Base-by-base conservation (phyloP, 306 rosid genomes). In the Rubus idaeus region DNA sequence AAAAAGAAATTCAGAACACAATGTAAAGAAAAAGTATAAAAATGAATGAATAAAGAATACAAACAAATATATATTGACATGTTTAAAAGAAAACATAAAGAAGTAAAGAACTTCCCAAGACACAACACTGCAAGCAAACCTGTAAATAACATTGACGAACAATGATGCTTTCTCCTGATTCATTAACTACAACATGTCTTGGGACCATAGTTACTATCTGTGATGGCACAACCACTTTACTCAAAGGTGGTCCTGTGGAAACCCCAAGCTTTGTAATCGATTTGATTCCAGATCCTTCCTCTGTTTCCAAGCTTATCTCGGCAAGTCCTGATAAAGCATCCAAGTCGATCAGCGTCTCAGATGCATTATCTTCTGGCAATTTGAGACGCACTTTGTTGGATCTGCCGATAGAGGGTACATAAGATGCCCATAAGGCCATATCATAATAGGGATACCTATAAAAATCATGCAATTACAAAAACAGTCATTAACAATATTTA, bases 321-420 rank as follows among this genome's bases (percentile, higher is more conserved):
- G 97, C 77, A 72, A 95, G 92, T 80, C 98, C 98, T 57, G 98
- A 88, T 76, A 95, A 83, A 76, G 97, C 85, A 81, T 90, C 93
- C 84, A 95, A 85, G 85, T 95, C 97, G 35, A 94, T 80, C 61
- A 79, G 77, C 35, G 88, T 82, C 84, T 90, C 93, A 14, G 96
- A 88, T 87, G 83, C 85, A 88, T 78, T 81, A 84, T 88, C 90
- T 78, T 89, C 87, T 55, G 82, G 69, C 81, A 89, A 79, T 72
- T 85, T 85, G 84, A 95, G 77, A 79, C 85, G 75, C 86, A 95
- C 88, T 70, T 80, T 90, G 84, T 88, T 89, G 69, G 91, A 82
- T 87, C 98, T 93, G 85, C 73, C 80, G 84, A 81, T 44, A 83
- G 7, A 40, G 60, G 47, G 46, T 51, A 58, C 51, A 61, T 67